These are phyloP conservation scores for Alliaria petiolata DNA, from an alignment of 345 rosid genomes.

Conservation along the genomic window DNA sequence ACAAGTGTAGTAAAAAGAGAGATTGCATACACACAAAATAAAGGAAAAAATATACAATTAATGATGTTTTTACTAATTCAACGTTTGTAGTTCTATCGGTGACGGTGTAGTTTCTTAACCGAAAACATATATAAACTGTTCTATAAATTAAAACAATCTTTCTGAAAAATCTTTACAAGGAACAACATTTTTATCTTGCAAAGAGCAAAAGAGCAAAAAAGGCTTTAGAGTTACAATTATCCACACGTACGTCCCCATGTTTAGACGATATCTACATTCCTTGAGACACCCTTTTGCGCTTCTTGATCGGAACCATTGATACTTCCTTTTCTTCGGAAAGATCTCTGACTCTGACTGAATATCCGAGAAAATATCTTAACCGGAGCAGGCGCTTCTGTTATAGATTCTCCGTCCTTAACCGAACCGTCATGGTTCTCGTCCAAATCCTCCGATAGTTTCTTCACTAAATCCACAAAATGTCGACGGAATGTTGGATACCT, in stretches of 20 bases:
- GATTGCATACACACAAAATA: no score
- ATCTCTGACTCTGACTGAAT: conserved; percentile 54
- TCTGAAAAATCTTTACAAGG: conserved; percentile 8
- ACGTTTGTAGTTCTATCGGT: background rate
- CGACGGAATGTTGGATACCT: conserved; percentile 82
- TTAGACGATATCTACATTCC: conserved; percentile 40
- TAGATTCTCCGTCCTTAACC: conserved; percentile 39
- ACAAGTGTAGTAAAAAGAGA: background rate
- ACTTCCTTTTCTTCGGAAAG: conserved; percentile 53
- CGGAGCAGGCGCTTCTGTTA: conserved; percentile 39
- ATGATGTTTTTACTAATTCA: background rate
- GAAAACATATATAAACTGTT: background rate
- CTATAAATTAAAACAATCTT: background rate
- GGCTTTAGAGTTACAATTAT: background rate
- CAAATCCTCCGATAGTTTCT: conserved; percentile 58
- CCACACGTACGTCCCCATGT: conserved; percentile 20
- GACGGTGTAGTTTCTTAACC: background rate
- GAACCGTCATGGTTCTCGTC: conserved; percentile 38
- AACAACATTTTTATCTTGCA: background rate
- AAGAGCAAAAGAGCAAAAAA: background rate
- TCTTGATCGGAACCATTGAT: conserved; percentile 44
- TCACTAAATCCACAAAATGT: conserved; percentile 48
- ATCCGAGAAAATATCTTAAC: conserved; percentile 53
- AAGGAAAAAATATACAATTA: no score
- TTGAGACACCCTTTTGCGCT: conserved; percentile 20